Percentiles rank a stretch among this genome's conserved stretches.
Conservation (phyloP, 495 filamentous ascomycete species). For the Podospora sp. region DNA sequence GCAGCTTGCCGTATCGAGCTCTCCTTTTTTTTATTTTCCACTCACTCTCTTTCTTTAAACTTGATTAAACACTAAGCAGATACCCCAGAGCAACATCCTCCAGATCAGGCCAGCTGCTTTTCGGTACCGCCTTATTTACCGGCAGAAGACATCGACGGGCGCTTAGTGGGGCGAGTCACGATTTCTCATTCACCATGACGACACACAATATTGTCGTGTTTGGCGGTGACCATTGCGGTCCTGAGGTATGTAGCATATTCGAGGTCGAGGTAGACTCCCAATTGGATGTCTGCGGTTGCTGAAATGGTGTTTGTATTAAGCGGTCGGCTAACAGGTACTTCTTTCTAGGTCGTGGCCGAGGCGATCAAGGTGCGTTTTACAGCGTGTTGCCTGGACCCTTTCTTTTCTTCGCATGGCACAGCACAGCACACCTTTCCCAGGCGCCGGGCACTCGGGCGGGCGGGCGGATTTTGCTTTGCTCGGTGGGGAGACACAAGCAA, state of each 20-base stretch:
- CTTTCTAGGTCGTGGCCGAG: slow-evolving; percentile 58
- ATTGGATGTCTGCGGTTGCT: no score
- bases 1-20: slow-evolving; percentile 2
- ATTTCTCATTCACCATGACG: slow-evolving; percentile 41
- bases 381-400: neutral
- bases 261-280: no score
- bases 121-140: no score
- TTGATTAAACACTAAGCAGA: neutral
- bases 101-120: no score
- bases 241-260: slow-evolving; percentile 66
- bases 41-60: neutral
- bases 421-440: neutral
- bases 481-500: neutral
- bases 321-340: neutral
- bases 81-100: no score
- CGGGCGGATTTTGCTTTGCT: no score
- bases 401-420: neutral
- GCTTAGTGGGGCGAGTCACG: neutral
- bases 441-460: neutral
- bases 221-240: slow-evolving; percentile 90
- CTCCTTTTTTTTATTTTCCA: slow-evolving; percentile 4
- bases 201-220: slow-evolving; percentile 68
- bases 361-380: slow-evolving; percentile 76
- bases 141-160: neutral
- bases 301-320: no score